Base-by-base conservation (phyloP, 805 yeast genomes). In the Saccharomycopsis sp. region DNA sequence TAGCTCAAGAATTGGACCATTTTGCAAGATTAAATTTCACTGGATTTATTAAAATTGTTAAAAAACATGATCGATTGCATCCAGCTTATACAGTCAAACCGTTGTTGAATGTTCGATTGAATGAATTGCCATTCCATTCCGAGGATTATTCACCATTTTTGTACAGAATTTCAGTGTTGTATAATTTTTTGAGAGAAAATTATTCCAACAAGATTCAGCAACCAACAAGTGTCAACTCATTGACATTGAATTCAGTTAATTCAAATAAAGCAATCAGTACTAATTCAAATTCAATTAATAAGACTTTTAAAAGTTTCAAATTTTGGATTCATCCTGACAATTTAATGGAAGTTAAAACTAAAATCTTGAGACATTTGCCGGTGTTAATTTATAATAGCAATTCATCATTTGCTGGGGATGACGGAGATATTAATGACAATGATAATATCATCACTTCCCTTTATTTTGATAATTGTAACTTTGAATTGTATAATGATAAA, bases 281-380 rank as follows among this genome's bases (percentile, higher is more conserved):
- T 56, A 56, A 34, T 41, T 28, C 46, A 19, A 39, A 59, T 22
- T 63, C 59, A 52, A 62, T 67, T 17, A 38, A 29, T 51, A 57
- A 28, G 65, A 63, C 40, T 59, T 79, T 56, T 68, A 81, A 69
- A 51, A 80, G 86, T 13, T 79, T 81, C 64, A 87, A 85, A 65
- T 90, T 90, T 63, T 90, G 98, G 98, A 74, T 93, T 36, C 97
- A 90, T 61, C 89, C 90, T n/a, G 98, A 93, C 55, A 85, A 87
- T 60, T 61, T 93, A 60, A 89, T 90, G 96, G 97, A 90, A 66
- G 96, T 89, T 45, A 90, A 90, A 67, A 87, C 97, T n/a, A 79
- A 88, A 48, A 85, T 90, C 53, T 74, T 90, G 59, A 82, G 97
- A 61, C 95, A 87, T 57, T 74, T 90, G 53, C 98, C 98, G 1